Evolutionary conservation across 2,329 filamentous ascomycete species (phyloP).

Genomic region (Esteya vermicola): DNA sequence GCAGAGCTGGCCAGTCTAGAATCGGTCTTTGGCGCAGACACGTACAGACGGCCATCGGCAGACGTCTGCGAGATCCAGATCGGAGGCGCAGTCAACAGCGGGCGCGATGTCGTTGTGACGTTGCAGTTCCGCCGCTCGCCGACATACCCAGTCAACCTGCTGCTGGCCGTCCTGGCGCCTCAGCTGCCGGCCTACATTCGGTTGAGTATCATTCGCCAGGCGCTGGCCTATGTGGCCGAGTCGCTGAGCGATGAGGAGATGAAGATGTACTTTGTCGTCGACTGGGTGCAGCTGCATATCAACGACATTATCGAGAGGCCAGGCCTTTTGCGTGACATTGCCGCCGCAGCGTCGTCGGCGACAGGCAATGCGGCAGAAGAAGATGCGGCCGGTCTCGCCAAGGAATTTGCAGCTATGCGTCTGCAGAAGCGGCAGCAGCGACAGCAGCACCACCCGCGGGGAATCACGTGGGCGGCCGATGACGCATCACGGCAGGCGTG

Average conservation of each 20-base stretch:
- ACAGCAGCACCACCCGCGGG: slow-evolving; percentile 24
- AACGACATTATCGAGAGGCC: slow-evolving; percentile 73
- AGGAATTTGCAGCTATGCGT: no score
- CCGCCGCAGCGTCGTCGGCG: slow-evolving; percentile 57
- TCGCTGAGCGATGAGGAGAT: slow-evolving; percentile 72
- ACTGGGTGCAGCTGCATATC: slow-evolving; percentile 82
- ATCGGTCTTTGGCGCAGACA: slow-evolving; percentile 64
- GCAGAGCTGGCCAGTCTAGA: slow-evolving; percentile 76
- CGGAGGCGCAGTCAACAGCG: slow-evolving; percentile 34
- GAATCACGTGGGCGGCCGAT: slow-evolving; percentile 51
- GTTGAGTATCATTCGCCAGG: slow-evolving; percentile 70
- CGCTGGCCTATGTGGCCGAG: slow-evolving; percentile 54
- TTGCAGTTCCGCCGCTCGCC: slow-evolving; percentile 58
- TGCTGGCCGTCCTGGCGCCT: slow-evolving; percentile 51
- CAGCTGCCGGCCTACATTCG: slow-evolving; percentile 84
- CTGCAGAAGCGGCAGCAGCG: neutral
- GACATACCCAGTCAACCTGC: slow-evolving; percentile 56
- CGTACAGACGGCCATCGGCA: slow-evolving; percentile 45
- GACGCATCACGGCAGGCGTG: slow-evolving; percentile 51
- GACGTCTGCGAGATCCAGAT: slow-evolving; percentile 59
- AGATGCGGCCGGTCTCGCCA: slow-evolving; percentile 8
- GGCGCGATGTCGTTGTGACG: slow-evolving; percentile 29
- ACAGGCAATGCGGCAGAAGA: slow-evolving; percentile 29
- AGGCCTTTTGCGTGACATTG: slow-evolving; percentile 71
- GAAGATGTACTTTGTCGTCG: slow-evolving; percentile 73